Conservation (phyloP, 306 rosid species). For the Clitoria ternatea region DNA sequence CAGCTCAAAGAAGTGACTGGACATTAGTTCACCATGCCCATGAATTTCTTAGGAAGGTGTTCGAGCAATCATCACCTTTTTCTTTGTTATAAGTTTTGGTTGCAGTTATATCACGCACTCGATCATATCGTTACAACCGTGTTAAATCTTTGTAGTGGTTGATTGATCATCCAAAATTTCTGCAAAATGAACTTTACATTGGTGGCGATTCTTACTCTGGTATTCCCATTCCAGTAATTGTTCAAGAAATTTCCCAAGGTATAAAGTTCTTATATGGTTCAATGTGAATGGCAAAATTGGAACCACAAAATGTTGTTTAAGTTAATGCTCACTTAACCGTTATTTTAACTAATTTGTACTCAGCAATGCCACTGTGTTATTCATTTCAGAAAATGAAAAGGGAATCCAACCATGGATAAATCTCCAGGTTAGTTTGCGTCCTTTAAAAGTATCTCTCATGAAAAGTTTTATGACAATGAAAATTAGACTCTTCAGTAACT, state of each 20-base stretch:
- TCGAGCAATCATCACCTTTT: not conserved
- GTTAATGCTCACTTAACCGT: not conserved
- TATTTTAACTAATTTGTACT: not conserved
- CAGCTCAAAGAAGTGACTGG: conserved; percentile 35
- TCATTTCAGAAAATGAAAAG: conserved; percentile 49
- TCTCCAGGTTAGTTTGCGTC: conserved; percentile 56
- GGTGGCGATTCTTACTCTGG: conserved; percentile 83
- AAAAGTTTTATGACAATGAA: no score
- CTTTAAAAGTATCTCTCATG: not conserved
- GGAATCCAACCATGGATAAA: conserved; percentile 48
- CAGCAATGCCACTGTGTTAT: not conserved
- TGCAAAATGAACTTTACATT: conserved; percentile 41
- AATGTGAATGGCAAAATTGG: not conserved
- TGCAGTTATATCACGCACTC: not conserved
- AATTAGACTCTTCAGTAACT: no score
- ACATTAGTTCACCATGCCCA: conserved; percentile 30
- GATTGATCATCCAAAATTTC: conserved; percentile 53
- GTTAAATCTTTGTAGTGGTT: conserved; percentile 57
- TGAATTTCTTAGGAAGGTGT: conserved; percentile 57
- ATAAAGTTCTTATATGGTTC: not conserved
- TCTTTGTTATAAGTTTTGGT: not conserved
- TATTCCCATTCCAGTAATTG: conserved; percentile 48
- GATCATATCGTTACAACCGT: not conserved
- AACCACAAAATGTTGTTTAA: not conserved
- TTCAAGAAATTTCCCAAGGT: conserved; percentile 55